Evolutionary conservation across 2,329 filamentous ascomycete genomes (phyloP), one percentile per base, ranked within the genome.

Genomic region (Elsinoe australis): DNA sequence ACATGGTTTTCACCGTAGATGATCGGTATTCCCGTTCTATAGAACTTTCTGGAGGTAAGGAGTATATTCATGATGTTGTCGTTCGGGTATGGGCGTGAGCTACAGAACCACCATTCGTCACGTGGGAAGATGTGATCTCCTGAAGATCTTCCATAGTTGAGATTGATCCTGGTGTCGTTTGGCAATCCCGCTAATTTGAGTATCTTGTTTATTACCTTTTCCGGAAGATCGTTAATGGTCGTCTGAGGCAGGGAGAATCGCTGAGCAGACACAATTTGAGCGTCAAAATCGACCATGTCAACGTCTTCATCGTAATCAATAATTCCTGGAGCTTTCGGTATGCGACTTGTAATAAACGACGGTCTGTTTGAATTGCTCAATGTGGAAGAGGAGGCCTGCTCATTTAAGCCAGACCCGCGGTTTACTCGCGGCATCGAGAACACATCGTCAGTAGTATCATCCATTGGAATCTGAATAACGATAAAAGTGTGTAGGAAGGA

Each of bases 21-120:
- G 10, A 12, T 15, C 21, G 18, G 17, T 8, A 21, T 26, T 15
- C 10, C 18, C 19, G 28, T 6, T 5, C 2, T 5, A 21, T 41
- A 41, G 18, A 41, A 41, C 19, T 26, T 24, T 15, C 15, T 26
- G 18, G 21, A 41, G 36, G 36, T 41, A n/a, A 8, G 14, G 21
- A 41, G 9, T 15, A 41, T 41, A 15, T 10, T 41, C 36, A 21
- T 41, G 21, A 8, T 18, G 21, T 28, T 15, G 10, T n/a, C 36
- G 28, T 26, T 41, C 21, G 32, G n/a, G n/a, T n/a, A n/a, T n/a
- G n/a, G n/a, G n/a, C n/a, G n/a, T n/a, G n/a, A n/a, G n/a, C n/a
- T n/a, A n/a, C 21, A n/a, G 14, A 41, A 41, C 36, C 36, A 41
- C 36, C 36, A 41, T n/a, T 41, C 36, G 10, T 41, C 21, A n/a